Percentiles rank a stretch among this genome's conserved stretches.
phyloP scores from a whole-genome alignment of 495 filamentous ascomycete genomes.

The Saxophila tyrrhenica region DNA sequence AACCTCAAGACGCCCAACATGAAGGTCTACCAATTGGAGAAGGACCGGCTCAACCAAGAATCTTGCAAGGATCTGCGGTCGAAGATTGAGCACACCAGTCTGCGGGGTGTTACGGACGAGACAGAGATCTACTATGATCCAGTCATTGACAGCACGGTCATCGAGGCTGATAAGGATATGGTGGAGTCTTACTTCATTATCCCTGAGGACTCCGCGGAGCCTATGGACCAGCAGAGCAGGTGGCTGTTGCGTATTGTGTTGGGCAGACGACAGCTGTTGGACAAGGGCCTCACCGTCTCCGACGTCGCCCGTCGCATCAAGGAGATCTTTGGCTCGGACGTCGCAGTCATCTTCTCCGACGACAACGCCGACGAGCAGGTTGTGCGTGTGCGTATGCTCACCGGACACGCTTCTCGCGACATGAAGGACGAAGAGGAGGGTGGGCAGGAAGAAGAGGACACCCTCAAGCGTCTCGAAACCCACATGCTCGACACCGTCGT shows the following conservation, averaged over 20 bases:
- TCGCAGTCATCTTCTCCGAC: slow-evolving; percentile 92
- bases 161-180: slow-evolving; percentile 82
- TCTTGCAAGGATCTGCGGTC: slow-evolving; percentile 76
- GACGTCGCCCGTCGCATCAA: slow-evolving; percentile 88
- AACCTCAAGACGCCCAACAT: slow-evolving; percentile 99
- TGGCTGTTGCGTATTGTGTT: slow-evolving; percentile 95
- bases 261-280: slow-evolving; percentile 81
- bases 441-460: slow-evolving; percentile 67
- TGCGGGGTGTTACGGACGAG: slow-evolving; percentile 78
- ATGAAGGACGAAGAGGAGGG: slow-evolving; percentile 58
- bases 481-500: slow-evolving; percentile 85
- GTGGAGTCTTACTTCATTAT: slow-evolving; percentile 96
- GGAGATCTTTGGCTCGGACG: slow-evolving; percentile 70
- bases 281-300: slow-evolving; percentile 84
- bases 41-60: slow-evolving; percentile 51
- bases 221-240: slow-evolving; percentile 68
- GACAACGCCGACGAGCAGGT: slow-evolving; percentile 95
- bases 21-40: slow-evolving; percentile 71
- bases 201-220: slow-evolving; percentile 65
- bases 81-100: slow-evolving; percentile 85
- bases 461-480: slow-evolving; percentile 77
- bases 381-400: slow-evolving; percentile 79
- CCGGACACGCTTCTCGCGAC: slow-evolving; percentile 40
- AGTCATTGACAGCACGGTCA: slow-evolving; percentile 70
- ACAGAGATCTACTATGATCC: slow-evolving; percentile 98